A percentile compares a stretch with the other conserved stretches of the same genome.
These are phyloP conservation scores for Periconia sp. DNA, from an alignment of 2,329 filamentous ascomycete genomes.

Conservation along the genomic window DNA sequence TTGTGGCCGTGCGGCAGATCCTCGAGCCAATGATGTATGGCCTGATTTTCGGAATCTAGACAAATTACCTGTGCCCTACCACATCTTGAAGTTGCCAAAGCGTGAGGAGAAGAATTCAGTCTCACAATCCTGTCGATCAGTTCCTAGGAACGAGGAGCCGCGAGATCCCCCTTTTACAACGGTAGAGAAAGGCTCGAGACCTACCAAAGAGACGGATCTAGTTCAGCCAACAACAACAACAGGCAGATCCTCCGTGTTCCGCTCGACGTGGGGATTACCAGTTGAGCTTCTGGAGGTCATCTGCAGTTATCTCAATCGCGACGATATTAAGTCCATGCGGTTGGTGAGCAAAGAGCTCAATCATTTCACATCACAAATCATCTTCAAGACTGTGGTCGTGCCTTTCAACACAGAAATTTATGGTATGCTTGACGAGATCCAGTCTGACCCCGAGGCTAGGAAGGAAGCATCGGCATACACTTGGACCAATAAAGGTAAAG, in stretches of 20 bases:
- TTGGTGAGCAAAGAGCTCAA: constrained; percentile 64
- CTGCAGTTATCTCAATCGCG: constrained; percentile 56
- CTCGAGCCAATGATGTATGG: constrained; percentile 40
- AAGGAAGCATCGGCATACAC: constrained; percentile 35
- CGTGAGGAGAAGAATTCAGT: too few species aligned
- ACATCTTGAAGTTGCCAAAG: constrained; percentile 7
- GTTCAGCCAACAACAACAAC: neutral
- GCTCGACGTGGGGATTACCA: constrained; percentile 52
- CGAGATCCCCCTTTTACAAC: neutral
- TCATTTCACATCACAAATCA: constrained; percentile 56
- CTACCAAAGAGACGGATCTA: neutral
- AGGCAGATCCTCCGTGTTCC: constrained; percentile 16
- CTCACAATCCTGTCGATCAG: too few species aligned
- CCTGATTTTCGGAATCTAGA: constrained; percentile 31
- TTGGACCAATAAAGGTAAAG: constrained; percentile 48
- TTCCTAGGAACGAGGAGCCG: neutral
- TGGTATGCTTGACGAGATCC: constrained; percentile 50
- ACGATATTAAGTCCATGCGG: constrained; percentile 62
- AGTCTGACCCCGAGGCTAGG: constrained; percentile 40
- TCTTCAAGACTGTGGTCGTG: constrained; percentile 66
- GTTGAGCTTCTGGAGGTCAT: constrained; percentile 65
- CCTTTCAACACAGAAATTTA: constrained; percentile 68
- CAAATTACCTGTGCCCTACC: constrained; percentile 31
- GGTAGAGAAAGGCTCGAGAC: neutral
- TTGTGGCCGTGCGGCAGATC: constrained; percentile 14